Percentiles rank a stretch among this genome's conserved stretches.
Conservation (phyloP, 1,139 yeast genomes). For the Yamadazyma triangularis region DNA sequence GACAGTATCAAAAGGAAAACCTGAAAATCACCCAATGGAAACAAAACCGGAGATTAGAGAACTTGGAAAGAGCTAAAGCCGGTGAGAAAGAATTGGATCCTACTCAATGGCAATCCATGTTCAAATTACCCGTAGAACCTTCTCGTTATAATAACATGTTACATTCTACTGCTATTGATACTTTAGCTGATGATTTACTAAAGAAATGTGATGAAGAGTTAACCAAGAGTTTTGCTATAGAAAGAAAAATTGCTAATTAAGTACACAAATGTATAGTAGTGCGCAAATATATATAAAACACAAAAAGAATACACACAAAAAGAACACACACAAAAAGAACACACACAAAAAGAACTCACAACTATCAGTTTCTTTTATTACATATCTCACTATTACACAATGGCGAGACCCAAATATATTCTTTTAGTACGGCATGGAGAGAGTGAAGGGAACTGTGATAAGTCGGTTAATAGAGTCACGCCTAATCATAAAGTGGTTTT, state of each 20-base stretch:
- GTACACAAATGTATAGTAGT: neutral
- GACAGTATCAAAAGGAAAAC: constrained; percentile 69
- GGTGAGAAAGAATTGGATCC: constrained; percentile 58
- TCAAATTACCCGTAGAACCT: constrained; percentile 72
- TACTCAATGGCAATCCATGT: constrained; percentile 62
- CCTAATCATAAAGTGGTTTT: constrained; percentile 78
- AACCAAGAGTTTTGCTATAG: constrained; percentile 57
- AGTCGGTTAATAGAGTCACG: constrained; percentile 65
- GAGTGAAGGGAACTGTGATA: constrained; percentile 83
- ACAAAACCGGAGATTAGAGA: constrained; percentile 65
- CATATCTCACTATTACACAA: too few species aligned
- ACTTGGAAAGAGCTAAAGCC: constrained; percentile 51
- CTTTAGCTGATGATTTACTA: constrained; percentile 61
- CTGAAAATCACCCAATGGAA: constrained; percentile 73
- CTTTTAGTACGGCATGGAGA: constrained; percentile 86
- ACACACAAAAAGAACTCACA: too few species aligned
- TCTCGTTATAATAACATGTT: constrained; percentile 72
- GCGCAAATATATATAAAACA: too few species aligned
- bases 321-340: too few species aligned
- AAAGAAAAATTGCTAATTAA: constrained; percentile 34
- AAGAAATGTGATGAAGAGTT: constrained; percentile 62
- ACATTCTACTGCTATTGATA: constrained; percentile 65
- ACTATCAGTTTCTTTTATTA: too few species aligned
- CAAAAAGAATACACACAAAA: too few species aligned
- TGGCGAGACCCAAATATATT: constrained; percentile 35